A percentile compares a stretch with the other conserved stretches of the same genome.
phyloP scores from a whole-genome alignment of 495 filamentous ascomycete species.

The Peziza echinospora region DNA sequence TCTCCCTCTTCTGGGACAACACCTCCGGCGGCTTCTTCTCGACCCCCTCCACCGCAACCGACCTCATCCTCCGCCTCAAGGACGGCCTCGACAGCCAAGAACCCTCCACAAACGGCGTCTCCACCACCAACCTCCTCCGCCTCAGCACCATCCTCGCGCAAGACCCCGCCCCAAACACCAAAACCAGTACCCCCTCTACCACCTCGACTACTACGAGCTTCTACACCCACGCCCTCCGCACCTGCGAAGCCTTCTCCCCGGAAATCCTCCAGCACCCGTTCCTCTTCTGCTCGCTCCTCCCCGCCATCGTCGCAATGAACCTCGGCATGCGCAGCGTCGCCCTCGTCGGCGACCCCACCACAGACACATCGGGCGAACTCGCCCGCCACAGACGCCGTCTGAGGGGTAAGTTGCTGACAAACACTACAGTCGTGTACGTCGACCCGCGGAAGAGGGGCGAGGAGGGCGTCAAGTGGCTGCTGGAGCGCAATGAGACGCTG shows the following conservation, averaged over 20 bases:
- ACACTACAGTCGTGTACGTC: slow-evolving; percentile 20
- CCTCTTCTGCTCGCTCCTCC: slow-evolving; percentile 60
- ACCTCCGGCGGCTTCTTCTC: slow-evolving; percentile 61
- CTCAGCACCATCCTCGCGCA: slow-evolving; percentile 51
- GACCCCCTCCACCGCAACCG: slow-evolving; percentile 42
- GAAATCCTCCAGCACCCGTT: slow-evolving; percentile 85
- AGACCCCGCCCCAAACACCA: slow-evolving; percentile 37
- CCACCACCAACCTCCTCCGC: slow-evolving; percentile 63
- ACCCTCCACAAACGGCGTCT: slow-evolving; percentile 70
- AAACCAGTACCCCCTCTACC: no score
- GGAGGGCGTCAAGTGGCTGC: slow-evolving; percentile 22
- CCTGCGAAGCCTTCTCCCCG: slow-evolving; percentile 61
- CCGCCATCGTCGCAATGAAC: slow-evolving; percentile 43
- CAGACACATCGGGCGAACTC: slow-evolving; percentile 22
- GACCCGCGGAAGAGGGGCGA: slow-evolving; percentile 24
- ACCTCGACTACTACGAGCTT: background rate
- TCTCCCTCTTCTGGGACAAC: slow-evolving; percentile 43
- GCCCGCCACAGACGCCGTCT: slow-evolving; percentile 17
- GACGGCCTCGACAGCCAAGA: slow-evolving; percentile 80
- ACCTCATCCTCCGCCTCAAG: slow-evolving; percentile 73
- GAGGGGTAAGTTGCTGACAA: slow-evolving; percentile 18
- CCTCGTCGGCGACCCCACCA: slow-evolving; percentile 25
- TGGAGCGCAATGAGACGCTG: slow-evolving; percentile 12
- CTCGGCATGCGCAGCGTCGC: slow-evolving; percentile 34
- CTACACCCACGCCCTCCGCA: slow-evolving; percentile 39